Evolutionary conservation across 495 filamentous ascomycete species (phyloP).

Genomic region (Penicillium verhagenii): DNA sequence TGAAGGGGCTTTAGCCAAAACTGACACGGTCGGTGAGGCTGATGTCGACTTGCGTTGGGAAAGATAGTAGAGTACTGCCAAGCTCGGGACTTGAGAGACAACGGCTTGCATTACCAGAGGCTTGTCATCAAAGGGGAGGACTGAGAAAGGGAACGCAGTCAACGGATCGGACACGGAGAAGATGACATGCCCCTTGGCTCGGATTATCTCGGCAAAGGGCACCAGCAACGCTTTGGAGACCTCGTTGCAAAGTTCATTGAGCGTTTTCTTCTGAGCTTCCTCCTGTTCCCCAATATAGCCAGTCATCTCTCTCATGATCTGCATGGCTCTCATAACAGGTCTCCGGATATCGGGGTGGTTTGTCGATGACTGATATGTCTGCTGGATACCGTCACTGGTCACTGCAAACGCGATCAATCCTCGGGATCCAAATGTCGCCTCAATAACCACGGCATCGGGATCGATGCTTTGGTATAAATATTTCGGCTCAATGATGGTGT

Average conservation of each 20-base stretch:
- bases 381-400: conserved; percentile 22
- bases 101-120: conserved; percentile 25
- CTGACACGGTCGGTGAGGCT: conserved; percentile 22
- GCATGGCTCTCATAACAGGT: conserved; percentile 22
- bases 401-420: conserved; percentile 24
- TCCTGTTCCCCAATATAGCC: conserved; percentile 19
- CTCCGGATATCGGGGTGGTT: conserved; percentile 10
- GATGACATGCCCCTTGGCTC: conserved; percentile 26
- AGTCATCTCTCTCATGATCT: conserved; percentile 24
- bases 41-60: conserved; percentile 20
- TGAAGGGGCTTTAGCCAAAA: conserved; percentile 25
- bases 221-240: conserved; percentile 20
- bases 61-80: conserved; percentile 28
- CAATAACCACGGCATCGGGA: conserved; percentile 22
- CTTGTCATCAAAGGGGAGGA: conserved; percentile 21
- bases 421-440: conserved; percentile 19
- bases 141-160: conserved; percentile 28
- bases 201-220: conserved; percentile 23
- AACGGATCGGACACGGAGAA: conserved; percentile 29
- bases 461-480: conserved; percentile 22
- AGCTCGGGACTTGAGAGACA: conserved; percentile 28
- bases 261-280: conserved; percentile 8
- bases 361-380: conserved; percentile 8
- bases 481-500: conserved; percentile 15
- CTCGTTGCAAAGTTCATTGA: conserved; percentile 9